Conservation (phyloP, 2,329 filamentous ascomycete genomes). For the Phyllosticta ampelicida region DNA sequence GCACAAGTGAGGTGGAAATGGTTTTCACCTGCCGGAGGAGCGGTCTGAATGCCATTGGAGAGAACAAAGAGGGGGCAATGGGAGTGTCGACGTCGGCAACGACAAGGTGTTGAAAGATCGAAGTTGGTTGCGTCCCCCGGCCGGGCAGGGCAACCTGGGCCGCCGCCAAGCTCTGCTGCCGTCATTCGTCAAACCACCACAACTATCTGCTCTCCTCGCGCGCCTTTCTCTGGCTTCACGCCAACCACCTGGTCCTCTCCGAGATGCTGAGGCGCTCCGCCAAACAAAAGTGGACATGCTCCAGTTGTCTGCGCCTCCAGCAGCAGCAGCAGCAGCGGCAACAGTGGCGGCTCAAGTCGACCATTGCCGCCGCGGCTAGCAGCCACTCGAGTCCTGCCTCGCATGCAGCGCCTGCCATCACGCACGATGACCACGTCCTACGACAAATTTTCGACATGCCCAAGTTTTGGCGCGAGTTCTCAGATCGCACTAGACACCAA, state of each 20-base stretch:
- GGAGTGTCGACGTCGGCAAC: slow-evolving; percentile 3
- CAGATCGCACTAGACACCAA: slow-evolving; percentile 34
- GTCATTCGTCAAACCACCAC: slow-evolving; percentile 3
- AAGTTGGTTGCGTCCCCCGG: slow-evolving; percentile 3
- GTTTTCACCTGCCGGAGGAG: slow-evolving; percentile 41
- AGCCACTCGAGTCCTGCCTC: slow-evolving; percentile 17
- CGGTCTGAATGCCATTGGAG: slow-evolving; percentile 43
- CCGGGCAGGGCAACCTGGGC: neutral
- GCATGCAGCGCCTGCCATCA: slow-evolving; percentile 26
- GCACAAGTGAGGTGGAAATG: slow-evolving; percentile 9
- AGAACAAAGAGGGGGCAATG: slow-evolving; percentile 15
- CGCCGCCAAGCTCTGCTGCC: slow-evolving; percentile 1
- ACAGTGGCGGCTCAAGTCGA: neutral
- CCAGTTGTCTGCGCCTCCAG: slow-evolving; percentile 40
- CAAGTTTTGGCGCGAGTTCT: slow-evolving; percentile 57
- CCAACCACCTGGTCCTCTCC: neutral
- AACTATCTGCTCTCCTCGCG: neutral
- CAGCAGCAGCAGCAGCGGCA: slow-evolving; percentile 33
- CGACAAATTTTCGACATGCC: slow-evolving; percentile 78
- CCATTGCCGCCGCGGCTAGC: slow-evolving; percentile 22
- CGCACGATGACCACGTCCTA: slow-evolving; percentile 62
- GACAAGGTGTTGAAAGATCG: slow-evolving; percentile 19
- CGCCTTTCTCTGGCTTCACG: neutral
- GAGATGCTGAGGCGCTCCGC: slow-evolving; percentile 33
- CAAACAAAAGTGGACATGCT: slow-evolving; percentile 50